phyloP scores from a whole-genome alignment of 257 asterid species.

The Capsicum chinense region DNA sequence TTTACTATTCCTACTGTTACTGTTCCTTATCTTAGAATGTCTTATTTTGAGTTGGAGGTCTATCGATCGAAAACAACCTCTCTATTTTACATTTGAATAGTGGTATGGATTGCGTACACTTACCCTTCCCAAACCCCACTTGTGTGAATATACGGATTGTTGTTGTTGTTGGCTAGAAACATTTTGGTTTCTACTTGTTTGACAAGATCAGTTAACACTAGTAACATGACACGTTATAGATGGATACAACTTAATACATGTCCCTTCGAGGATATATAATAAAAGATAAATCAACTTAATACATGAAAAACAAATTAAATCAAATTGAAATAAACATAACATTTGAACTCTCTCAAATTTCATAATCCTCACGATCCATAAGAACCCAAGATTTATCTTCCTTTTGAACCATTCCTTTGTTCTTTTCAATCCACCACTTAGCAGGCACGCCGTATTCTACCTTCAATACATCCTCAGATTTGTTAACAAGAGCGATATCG shows the following conservation, averaged over 20 bases:
- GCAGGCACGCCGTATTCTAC: constrained; percentile 62
- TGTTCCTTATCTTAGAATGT: too few relatives aligned
- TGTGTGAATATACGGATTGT: too few relatives aligned
- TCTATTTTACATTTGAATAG: too few relatives aligned
- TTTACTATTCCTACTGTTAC: too few relatives aligned
- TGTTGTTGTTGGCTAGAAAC: too few relatives aligned
- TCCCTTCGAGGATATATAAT: background rate
- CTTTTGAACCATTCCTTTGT: constrained; percentile 81
- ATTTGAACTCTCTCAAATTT: background rate
- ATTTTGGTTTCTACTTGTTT: too few relatives aligned
- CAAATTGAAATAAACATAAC: background rate
- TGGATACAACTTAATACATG: background rate
- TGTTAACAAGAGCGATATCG: constrained; percentile 63
- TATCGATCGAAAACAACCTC: too few relatives aligned
- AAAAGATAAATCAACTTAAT: background rate
- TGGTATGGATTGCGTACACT: too few relatives aligned
- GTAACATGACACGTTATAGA: background rate
- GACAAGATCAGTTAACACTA: background rate
- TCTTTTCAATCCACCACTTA: constrained; percentile 69
- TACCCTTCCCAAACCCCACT: too few relatives aligned
- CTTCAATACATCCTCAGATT: constrained; percentile 52
- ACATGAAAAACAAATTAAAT: background rate
- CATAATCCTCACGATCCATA: constrained; percentile 53
- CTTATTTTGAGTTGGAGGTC: too few relatives aligned
- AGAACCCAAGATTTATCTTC: constrained; percentile 76